phyloP scores from a whole-genome alignment of 345 rosid species.

The Salix udensis region DNA sequence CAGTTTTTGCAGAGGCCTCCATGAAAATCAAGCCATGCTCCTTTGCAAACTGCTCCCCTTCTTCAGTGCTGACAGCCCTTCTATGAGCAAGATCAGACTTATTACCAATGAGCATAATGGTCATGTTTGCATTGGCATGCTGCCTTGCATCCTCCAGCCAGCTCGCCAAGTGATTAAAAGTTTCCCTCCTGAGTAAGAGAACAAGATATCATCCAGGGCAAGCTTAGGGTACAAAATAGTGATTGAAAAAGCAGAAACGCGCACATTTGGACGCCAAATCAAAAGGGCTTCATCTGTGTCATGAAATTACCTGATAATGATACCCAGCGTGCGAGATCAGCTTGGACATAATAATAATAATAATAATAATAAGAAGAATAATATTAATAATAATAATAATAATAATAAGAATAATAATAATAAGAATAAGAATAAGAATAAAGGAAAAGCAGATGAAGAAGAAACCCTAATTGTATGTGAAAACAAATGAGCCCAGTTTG shows the following conservation, averaged over 20 bases:
- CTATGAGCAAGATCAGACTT: slow-evolving; percentile 95
- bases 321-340: background rate
- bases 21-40: slow-evolving; percentile 95
- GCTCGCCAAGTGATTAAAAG: slow-evolving; percentile 90
- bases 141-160: slow-evolving; percentile 98
- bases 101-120: slow-evolving; percentile 91
- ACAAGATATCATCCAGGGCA: background rate
- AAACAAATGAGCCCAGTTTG: no score
- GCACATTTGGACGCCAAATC: background rate
- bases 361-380: no score
- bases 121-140: slow-evolving; percentile 98
- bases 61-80: slow-evolving; percentile 91
- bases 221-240: background rate
- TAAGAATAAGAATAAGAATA: no score
- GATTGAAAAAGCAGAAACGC: background rate
- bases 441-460: no score
- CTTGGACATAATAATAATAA: background rate
- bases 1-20: slow-evolving; percentile 99
- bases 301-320: no score
- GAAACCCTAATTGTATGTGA: no score
- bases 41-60: slow-evolving; percentile 94
- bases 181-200: slow-evolving; percentile 64
- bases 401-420: no score
- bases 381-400: no score
- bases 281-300: background rate